Evolutionary conservation across 768 basidiomycete species (phyloP), one percentile per base, ranked within the genome.

Genomic region (Suillus decipiens): DNA sequence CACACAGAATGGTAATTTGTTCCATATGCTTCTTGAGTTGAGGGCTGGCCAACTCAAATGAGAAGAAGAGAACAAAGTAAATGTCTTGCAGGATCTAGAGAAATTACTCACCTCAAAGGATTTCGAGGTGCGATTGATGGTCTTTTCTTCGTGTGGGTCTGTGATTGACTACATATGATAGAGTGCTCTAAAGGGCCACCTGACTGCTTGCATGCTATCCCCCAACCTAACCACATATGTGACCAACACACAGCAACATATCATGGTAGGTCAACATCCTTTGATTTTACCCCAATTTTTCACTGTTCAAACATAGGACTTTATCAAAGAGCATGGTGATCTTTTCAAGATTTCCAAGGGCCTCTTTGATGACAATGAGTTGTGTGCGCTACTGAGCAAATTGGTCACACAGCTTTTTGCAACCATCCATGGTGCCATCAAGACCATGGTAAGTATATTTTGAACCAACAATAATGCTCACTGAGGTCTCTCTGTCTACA

Each of bases 141-240:
- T 56, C 14, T 7, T 56, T 28, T 56, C 10, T 17, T 34, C 10
- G 37, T 39, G 11, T 3, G 11, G 37, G 37, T 39, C 37, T 39
- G 37, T 39, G 11, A 14, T 39, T 39, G 37, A 39, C 37, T 39
- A 39, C 2, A 14, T 2, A 14, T 39, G 37, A 39, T 14, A 39
- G 37, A 39, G 37, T 39, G 37, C 37, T 12, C 37, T 39, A 14
- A 39, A 39, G 37, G 37, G 37, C 37, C 37, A 12, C 17, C 62
- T 63, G 31, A 24, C 42, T 12, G 57, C 58, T 7, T 63, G 62
- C 37, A 36, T 63, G 33, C 37, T 63, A 22, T 63, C 62, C 28
- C 58, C 62, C 19, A 63, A 63, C 58, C 43, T 63, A 31, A 63
- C 58, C 24, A 58, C 48, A n/a, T 63, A 63, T 59, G 58, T 63